Evolutionary conservation across 179 eudicot genomes (phyloP), one percentile per base, ranked within the genome.

Genomic region (Silene noctiflora): DNA sequence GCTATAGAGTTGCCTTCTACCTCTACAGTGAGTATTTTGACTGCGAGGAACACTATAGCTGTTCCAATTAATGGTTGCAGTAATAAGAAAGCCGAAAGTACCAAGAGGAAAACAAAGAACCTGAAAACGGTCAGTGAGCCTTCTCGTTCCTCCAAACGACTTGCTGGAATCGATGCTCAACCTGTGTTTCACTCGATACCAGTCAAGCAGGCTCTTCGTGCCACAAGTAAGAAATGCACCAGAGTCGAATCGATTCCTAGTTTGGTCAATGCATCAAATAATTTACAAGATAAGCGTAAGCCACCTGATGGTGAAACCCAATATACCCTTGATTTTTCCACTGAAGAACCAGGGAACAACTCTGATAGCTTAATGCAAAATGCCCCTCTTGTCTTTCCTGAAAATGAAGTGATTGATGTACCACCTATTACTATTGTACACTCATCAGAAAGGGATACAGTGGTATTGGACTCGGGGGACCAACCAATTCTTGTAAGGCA

Each of bases 61-160:
- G 48, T 22, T 70, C 22, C 69, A 9, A 35, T 73, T 44, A 64
- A 68, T 20, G 53, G 21, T 20, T 73, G 68, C 53, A 79, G 75
- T 78, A 72, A 67, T 33, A 68, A 65, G 70, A 81, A 76, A 71
- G 33, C 77, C 66, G 74, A 67, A 74, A 58, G 67, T 31, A 72
- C 79, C 84, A 77, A 80, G 76, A 82, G 75, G 75, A 88, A 83
- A 72, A 46, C 80, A 68, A 76, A 77, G 81, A 81, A 77, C n/a
- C 71, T 65, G 67, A 74, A 73, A 13, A 33, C 14, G 19, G 63
- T 55, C 44, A 69, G 6, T 39, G 67, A 64, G 35, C 89, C 91
- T 66, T 51, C 74, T 75, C 89, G 92, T 71, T 76, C 88, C 77
- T 92, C 97, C 33, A 87, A 87, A 73, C 86, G 92, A 75, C 86